Evolutionary conservation across 345 rosid species (phyloP).

Genomic region (Acer saccharum): DNA sequence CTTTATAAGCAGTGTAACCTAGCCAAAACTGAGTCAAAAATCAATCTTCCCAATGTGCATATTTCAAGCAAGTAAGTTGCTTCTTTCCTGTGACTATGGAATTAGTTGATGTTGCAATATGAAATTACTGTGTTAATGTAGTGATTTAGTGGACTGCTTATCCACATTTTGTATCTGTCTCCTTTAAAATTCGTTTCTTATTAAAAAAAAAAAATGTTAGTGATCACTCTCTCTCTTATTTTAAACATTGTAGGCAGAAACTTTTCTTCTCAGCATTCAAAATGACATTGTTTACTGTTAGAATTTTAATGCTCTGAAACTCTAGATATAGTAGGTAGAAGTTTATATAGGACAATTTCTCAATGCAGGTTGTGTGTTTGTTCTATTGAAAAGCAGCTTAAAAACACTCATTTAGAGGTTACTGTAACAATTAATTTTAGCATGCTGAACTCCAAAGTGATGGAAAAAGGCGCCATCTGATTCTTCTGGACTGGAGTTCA

Average conservation of each 20-base stretch:
- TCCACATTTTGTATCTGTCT: not conserved
- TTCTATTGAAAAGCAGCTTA: not conserved
- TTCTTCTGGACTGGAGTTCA: conserved; percentile 1
- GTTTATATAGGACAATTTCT: conserved; percentile 2
- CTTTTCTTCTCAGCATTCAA: not conserved
- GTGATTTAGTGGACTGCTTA: not conserved
- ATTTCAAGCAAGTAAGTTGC: conserved; percentile 64
- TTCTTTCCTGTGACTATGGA: conserved; percentile 13
- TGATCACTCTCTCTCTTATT: not conserved
- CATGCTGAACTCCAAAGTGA: not conserved
- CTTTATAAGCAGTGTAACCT: conserved; percentile 45
- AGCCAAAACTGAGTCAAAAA: conserved; percentile 37
- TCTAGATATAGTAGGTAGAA: not conserved
- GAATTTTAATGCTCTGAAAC: not conserved
- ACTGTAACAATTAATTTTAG: not conserved
- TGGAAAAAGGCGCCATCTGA: not conserved
- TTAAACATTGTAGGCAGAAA: not conserved
- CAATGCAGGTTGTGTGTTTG: not conserved
- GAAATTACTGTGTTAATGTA: not conserved
- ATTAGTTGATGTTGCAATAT: not conserved
- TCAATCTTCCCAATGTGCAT: conserved; percentile 36
- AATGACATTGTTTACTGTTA: not conserved
- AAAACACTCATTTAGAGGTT: not conserved
- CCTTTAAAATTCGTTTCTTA: not conserved
- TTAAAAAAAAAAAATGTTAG: not conserved